These are phyloP conservation scores for Pestalotiopsis sp. DNA, from an alignment of 2,329 filamentous ascomycete genomes.

Conservation along the genomic window DNA sequence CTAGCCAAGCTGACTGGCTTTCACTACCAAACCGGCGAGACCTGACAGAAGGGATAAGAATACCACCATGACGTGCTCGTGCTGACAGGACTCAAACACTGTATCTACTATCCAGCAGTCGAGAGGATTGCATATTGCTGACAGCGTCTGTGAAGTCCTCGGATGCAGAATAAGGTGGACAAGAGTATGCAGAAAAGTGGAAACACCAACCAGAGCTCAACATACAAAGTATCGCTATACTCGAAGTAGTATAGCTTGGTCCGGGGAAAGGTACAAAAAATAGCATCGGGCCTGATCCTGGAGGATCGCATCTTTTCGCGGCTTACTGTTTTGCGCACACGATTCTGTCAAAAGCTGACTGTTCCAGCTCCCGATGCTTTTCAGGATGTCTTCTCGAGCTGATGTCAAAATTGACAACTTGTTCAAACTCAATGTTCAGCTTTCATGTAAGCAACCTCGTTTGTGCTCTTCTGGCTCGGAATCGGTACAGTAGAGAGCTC, in stretches of 20 bases:
- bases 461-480: background rate
- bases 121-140: background rate
- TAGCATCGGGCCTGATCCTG: background rate
- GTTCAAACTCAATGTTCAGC: background rate
- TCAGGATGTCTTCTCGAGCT: background rate
- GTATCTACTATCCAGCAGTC: background rate
- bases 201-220: slow-evolving; percentile 11
- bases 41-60: background rate
- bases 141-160: background rate
- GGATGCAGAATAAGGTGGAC: background rate
- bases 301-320: background rate
- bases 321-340: background rate
- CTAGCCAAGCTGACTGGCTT: background rate
- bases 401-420: background rate
- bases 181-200: background rate
- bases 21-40: background rate
- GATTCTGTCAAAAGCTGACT: slow-evolving; percentile 2
- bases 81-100: background rate
- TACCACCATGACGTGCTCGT: background rate
- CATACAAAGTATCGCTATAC: slow-evolving; percentile 1
- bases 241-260: background rate
- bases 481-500: background rate
- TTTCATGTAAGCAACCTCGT: background rate
- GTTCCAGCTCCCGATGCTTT: background rate
- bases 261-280: slow-evolving; percentile 9